Conservation (phyloP, 2,329 filamentous ascomycete genomes). For the Alternaria consortialis region DNA sequence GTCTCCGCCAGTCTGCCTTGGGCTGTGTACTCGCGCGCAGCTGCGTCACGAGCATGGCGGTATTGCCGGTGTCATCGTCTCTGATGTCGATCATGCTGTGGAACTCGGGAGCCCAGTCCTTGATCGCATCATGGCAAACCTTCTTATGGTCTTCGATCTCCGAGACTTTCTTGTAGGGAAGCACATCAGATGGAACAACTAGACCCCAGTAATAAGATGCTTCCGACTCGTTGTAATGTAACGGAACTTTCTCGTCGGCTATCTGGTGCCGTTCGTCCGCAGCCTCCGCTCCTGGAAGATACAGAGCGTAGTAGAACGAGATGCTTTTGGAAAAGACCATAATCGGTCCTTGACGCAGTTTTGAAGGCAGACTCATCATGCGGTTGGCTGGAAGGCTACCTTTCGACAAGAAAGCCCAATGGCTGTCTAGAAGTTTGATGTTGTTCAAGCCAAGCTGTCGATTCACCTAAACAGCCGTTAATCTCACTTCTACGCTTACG, state of each 20-base stretch:
- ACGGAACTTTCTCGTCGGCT: not conserved
- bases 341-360: not conserved
- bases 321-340: not conserved
- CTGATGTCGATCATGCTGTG: not conserved
- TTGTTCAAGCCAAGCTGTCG: not conserved
- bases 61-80: not conserved
- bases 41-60: not conserved
- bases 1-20: not conserved
- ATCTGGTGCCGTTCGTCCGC: not conserved
- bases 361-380: not conserved
- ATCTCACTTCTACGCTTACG: not conserved
- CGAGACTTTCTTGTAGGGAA: not conserved
- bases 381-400: not conserved
- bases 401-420: not conserved
- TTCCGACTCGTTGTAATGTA: not conserved
- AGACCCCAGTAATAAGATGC: not conserved
- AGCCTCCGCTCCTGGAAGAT: not conserved
- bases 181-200: not conserved
- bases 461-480: not conserved
- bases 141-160: not conserved
- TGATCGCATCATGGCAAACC: not conserved
- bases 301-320: not conserved
- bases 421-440: not conserved
- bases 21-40: not conserved
- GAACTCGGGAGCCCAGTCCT: slow-evolving; percentile 8